These are phyloP conservation scores for Plicaturopsis crispa DNA, from an alignment of 768 basidiomycete species.

Conservation along the genomic window DNA sequence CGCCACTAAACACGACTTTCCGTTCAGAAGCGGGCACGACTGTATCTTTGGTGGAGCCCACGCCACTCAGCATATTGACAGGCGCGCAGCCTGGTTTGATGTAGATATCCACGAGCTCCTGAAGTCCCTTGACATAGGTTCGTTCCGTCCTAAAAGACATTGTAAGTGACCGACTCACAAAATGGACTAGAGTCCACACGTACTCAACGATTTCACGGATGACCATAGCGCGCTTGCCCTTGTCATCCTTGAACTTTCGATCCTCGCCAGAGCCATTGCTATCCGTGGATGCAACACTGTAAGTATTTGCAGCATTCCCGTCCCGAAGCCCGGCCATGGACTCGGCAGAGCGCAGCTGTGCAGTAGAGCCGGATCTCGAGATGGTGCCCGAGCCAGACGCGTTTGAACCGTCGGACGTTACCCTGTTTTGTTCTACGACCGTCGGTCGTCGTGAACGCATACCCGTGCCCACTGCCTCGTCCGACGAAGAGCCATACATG, in stretches of 20 bases:
- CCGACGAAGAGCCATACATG: conserved; percentile 46
- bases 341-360: conserved; percentile 60
- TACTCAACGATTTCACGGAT: conserved; percentile 89
- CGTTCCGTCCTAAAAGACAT: conserved; percentile 70
- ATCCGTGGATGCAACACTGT: conserved; percentile 58
- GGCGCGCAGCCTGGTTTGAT: conserved; percentile 76
- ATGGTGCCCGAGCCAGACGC: conserved; percentile 41
- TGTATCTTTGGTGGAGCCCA: conserved; percentile 72
- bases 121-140: conserved; percentile 90
- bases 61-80: conserved; percentile 62
- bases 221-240: conserved; percentile 73
- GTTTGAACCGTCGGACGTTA: conserved; percentile 38
- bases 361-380: conserved; percentile 33
- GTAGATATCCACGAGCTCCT: conserved; percentile 93
- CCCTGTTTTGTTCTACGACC: conserved; percentile 47
- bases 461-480: conserved; percentile 26
- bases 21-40: conserved; percentile 81
- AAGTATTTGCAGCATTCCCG: conserved; percentile 53
- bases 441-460: conserved; percentile 63
- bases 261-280: conserved; percentile 71
- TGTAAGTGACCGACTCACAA: conserved; percentile 10
- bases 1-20: conserved; percentile 84
- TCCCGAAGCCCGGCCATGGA: conserved; percentile 54
- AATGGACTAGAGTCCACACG: conserved; percentile 21
- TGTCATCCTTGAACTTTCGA: conserved; percentile 89